phyloP scores from a whole-genome alignment of 2,329 filamentous ascomycete genomes.

The Apiospora koreana region DNA sequence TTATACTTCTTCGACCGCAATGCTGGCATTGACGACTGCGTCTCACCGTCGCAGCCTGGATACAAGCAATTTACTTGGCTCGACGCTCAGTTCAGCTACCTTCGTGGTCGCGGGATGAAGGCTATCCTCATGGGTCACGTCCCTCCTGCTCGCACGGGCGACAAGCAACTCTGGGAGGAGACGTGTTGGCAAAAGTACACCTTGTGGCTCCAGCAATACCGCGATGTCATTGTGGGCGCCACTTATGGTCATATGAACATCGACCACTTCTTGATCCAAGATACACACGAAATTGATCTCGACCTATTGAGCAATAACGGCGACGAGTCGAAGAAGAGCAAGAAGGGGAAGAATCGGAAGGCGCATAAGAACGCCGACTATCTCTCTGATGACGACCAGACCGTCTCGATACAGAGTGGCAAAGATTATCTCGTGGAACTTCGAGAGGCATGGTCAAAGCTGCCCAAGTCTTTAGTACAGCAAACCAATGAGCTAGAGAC shows the following conservation, averaged over 20 bases:
- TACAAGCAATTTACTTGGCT: slow-evolving; percentile 97
- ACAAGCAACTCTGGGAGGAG: slow-evolving; percentile 91
- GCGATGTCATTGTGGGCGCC: slow-evolving; percentile 79
- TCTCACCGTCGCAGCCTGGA: slow-evolving; percentile 75
- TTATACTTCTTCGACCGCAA: slow-evolving; percentile 96
- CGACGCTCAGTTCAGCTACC: slow-evolving; percentile 79
- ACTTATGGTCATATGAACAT: slow-evolving; percentile 98
- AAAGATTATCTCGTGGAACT: slow-evolving; percentile 79
- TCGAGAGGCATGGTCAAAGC: slow-evolving; percentile 72
- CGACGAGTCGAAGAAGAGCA: slow-evolving; percentile 28
- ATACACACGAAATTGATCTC: slow-evolving; percentile 75
- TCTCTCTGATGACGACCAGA: slow-evolving; percentile 5
- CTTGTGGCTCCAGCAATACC: slow-evolving; percentile 85
- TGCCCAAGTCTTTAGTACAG: slow-evolving; percentile 57
- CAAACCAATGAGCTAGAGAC: slow-evolving; percentile 23
- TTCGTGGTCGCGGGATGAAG: slow-evolving; percentile 86
- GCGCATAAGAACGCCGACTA: not conserved
- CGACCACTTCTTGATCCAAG: slow-evolving; percentile 93
- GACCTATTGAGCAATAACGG: slow-evolving; percentile 38
- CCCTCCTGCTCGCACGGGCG: slow-evolving; percentile 81
- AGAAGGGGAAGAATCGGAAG: slow-evolving; percentile 27
- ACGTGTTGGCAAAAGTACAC: slow-evolving; percentile 98
- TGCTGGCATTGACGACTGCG: slow-evolving; percentile 89
- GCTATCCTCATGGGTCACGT: slow-evolving; percentile 94
- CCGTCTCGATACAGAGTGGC: slow-evolving; percentile 65